phyloP scores from a whole-genome alignment of 148 eudicot species.

The Linanthus parryae region DNA sequence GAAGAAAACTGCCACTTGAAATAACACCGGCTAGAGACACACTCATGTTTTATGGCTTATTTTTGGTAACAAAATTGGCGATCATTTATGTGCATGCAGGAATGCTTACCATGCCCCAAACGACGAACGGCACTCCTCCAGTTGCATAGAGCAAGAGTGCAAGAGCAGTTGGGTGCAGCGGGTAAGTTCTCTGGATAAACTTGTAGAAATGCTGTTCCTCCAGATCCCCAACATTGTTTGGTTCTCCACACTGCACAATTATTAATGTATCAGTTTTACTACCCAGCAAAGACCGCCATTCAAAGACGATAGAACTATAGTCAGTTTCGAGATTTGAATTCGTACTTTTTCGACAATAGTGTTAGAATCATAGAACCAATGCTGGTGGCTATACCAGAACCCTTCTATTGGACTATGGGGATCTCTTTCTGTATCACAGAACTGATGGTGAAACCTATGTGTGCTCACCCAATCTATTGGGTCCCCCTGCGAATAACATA shows the following conservation, averaged over 20 bases:
- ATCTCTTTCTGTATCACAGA: conserved; percentile 5
- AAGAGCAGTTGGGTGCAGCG: conserved; percentile 51
- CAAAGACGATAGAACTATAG: too few species aligned
- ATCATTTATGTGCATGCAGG: background rate
- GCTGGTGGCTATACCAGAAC: conserved; percentile 7
- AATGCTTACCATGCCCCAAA: conserved; percentile 82
- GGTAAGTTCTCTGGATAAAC: conserved; percentile 49
- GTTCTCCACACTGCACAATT: conserved; percentile 56
- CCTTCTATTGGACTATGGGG: conserved; percentile 10
- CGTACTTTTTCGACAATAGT: conserved; percentile 3
- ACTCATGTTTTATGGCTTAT: background rate
- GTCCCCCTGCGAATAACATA: background rate
- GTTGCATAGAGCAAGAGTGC: conserved; percentile 45
- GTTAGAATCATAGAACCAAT: conserved; percentile 1
- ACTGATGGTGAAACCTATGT: conserved; percentile 10
- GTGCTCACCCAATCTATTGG: conserved; percentile 10
- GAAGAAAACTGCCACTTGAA: too few species aligned
- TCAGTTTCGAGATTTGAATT: too few species aligned
- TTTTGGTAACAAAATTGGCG: background rate
- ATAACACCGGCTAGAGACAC: background rate
- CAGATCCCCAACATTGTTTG: conserved; percentile 66
- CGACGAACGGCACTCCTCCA: conserved; percentile 75
- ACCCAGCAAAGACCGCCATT: background rate
- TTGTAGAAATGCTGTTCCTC: conserved; percentile 70
- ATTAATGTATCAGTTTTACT: too few species aligned